Evolutionary conservation across 2,329 filamentous ascomycete species (phyloP).

Genomic region (Chalara sp.): DNA sequence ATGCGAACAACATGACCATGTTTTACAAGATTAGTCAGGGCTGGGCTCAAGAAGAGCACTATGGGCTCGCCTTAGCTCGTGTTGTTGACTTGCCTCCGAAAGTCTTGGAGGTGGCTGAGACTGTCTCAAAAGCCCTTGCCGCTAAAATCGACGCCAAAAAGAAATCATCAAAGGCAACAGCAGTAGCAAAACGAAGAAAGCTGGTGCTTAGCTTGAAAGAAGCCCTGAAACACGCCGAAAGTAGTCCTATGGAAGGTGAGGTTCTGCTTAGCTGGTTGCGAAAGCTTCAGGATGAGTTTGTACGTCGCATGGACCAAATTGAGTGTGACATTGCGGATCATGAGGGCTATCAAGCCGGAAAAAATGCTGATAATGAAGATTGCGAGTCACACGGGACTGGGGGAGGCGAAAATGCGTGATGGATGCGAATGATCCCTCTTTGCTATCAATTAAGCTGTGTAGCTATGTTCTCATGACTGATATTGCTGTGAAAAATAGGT

Average conservation of each 20-base stretch:
- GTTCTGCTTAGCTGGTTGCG: slow-evolving; percentile 57
- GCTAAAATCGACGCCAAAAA: slow-evolving; percentile 50
- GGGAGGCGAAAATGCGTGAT: too few relatives aligned
- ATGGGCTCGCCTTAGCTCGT: slow-evolving; percentile 76
- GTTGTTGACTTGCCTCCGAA: slow-evolving; percentile 63
- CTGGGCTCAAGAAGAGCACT: slow-evolving; percentile 62
- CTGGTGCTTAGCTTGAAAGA: slow-evolving; percentile 68
- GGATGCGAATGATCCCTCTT: too few relatives aligned
- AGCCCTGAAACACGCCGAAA: slow-evolving; percentile 60
- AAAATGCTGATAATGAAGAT: slow-evolving; percentile 5
- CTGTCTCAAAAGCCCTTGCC: slow-evolving; percentile 57
- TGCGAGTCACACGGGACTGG: not conserved
- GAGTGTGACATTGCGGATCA: slow-evolving; percentile 31
- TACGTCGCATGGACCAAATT: slow-evolving; percentile 58
- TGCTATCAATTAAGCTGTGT: too few relatives aligned
- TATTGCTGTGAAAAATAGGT: too few relatives aligned
- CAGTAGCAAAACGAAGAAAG: slow-evolving; percentile 59
- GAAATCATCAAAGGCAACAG: slow-evolving; percentile 49
- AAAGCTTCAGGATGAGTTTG: slow-evolving; percentile 69
- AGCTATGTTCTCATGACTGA: too few relatives aligned
- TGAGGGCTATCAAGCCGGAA: slow-evolving; percentile 3
- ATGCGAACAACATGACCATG: slow-evolving; percentile 67
- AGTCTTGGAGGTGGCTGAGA: slow-evolving; percentile 62
- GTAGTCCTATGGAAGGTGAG: slow-evolving; percentile 58
- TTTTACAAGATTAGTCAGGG: slow-evolving; percentile 77